Evolutionary conservation across 495 filamentous ascomycete genomes (phyloP).

Genomic region (Penicillium riverlandense): DNA sequence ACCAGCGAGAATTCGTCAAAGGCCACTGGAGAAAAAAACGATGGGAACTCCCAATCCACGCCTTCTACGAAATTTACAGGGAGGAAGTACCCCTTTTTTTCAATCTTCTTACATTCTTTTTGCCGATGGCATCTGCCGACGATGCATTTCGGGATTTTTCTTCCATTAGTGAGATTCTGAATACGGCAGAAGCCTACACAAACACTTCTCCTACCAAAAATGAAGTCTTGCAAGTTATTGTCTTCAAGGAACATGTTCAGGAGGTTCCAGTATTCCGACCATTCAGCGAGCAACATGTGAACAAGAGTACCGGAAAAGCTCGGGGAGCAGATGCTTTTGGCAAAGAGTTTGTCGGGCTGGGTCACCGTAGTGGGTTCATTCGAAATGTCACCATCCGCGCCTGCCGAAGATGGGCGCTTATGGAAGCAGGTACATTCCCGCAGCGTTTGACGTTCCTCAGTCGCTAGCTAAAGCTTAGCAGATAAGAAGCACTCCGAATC

Average conservation of each 20-base stretch:
- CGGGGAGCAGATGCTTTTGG: constrained; percentile 8
- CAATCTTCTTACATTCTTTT: constrained; percentile 9
- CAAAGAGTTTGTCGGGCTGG: constrained; percentile 5
- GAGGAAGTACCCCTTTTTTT: constrained; percentile 8
- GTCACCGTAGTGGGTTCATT: constrained; percentile 4
- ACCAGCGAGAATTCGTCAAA: constrained; percentile 7
- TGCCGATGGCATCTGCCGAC: constrained; percentile 4
- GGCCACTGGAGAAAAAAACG: constrained; percentile 2
- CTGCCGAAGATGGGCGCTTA: constrained; percentile 8
- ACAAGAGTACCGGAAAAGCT: background rate
- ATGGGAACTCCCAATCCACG: constrained; percentile 5
- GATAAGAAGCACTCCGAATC: constrained; percentile 4
- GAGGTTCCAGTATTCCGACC: constrained; percentile 6
- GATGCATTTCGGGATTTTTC: constrained; percentile 6
- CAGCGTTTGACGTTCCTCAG: background rate
- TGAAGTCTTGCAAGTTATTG: constrained; percentile 1
- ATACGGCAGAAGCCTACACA: background rate
- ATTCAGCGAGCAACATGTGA: background rate
- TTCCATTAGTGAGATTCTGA: constrained; percentile 3
- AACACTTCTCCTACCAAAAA: background rate
- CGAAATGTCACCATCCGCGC: constrained; percentile 6
- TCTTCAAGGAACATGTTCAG: background rate
- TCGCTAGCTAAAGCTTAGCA: background rate
- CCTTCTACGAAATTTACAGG: constrained; percentile 8
- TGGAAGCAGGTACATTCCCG: constrained; percentile 4